These are phyloP conservation scores for Uronychia binucleata DNA, from an alignment of 73 alveolate genomes.

Conservation along the genomic window DNA sequence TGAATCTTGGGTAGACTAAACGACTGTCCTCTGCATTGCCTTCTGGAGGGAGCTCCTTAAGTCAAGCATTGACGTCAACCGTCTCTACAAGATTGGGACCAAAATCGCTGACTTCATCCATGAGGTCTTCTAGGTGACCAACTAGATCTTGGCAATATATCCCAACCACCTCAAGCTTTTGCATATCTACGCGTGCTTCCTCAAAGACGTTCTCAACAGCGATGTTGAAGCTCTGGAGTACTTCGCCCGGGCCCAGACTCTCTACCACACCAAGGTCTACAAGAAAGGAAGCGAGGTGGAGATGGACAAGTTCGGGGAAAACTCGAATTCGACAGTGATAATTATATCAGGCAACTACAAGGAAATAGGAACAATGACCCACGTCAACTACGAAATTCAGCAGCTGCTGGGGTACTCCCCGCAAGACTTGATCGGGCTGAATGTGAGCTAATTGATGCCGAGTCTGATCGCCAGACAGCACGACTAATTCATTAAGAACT, in stretches of 20 bases:
- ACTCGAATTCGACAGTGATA: not conserved
- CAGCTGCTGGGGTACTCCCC: not conserved
- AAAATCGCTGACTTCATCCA: not conserved
- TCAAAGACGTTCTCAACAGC: not conserved
- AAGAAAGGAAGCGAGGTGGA: not conserved
- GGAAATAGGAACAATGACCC: not conserved
- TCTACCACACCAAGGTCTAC: not conserved
- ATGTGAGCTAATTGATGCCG: not conserved
- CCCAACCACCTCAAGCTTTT: not conserved
- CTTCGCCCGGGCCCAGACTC: not conserved
- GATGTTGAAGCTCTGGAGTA: not conserved
- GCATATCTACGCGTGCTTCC: not conserved
- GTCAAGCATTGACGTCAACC: not conserved
- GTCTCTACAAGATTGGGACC: not conserved
- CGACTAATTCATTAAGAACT: not conserved
- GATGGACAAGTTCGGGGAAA: slow-evolving; percentile 1
- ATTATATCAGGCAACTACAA: not conserved
- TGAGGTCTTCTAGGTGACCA: not conserved
- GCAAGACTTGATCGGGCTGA: not conserved
- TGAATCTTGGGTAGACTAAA: not conserved
- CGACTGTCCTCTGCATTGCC: not conserved
- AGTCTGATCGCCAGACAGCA: not conserved
- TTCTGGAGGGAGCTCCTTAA: slow-evolving; percentile 3
- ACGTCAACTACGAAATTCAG: not conserved
- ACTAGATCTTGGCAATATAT: not conserved